Base-by-base conservation (phyloP, 2,329 filamentous ascomycete species). In the Aplosporella prunicola region DNA sequence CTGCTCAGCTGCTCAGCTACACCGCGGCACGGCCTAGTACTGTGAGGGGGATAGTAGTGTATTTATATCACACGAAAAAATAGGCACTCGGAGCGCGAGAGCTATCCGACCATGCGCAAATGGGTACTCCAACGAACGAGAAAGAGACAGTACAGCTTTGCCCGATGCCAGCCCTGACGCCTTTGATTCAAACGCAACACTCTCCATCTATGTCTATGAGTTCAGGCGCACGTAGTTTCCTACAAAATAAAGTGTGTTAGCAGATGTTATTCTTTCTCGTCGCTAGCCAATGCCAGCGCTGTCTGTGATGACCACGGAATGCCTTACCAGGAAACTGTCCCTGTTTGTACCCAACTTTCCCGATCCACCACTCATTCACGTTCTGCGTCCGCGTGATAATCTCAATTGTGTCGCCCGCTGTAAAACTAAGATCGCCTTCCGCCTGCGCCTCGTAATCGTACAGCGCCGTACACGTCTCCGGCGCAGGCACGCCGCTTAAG, bases 361-460 rank as follows among this genome's bases (percentile, higher is more conserved):
- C 91, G 7, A 72, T 80, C 91, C 91, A 98, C 91, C 91, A 98
- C 61, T 98, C 91, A 50, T 98, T 96, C 35, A 85, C 80, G 52
- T 94, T 95, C 45, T 74, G 71, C n/a, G 86, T 93, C 48, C 84
- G 74, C 43, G 71, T 72, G 2, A 91, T 59, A 49, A 98, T 88
- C 59, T 96, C 88, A 52, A 98, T 96, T 4, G 82, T 66, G 44
- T 98, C 91, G 5, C 89, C 88, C 0, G 85, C 78, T 13, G 73
- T 74, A 64, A 98, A 98, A 51, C 84, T 93, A 45, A 98, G 66
- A 56, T 98, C 91, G 3, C 88, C 88, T 46, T 93, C 87, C 1
- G 89, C 88, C 57, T 96, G 88, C 5, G 91, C 91, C 44, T 93
- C 85, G 54, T 93, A 98, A 55, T 96, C 91, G 61, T 95, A 98